Evolutionary conservation across 2,329 filamentous ascomycete species (phyloP).

Genomic region (Acrodontium crateriforme): DNA sequence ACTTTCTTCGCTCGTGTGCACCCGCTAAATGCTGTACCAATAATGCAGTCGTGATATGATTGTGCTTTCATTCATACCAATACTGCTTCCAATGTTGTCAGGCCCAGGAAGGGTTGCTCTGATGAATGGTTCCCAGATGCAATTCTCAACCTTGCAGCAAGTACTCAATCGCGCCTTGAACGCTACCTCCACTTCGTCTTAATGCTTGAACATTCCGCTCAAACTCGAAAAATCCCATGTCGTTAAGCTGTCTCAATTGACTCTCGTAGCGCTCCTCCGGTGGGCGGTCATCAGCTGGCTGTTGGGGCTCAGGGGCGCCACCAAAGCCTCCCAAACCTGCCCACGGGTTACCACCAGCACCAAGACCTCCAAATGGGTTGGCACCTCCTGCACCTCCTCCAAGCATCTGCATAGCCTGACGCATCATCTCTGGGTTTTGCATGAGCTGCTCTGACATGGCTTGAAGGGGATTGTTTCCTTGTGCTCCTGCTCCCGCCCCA

Average conservation of each 20-base stretch:
- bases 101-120: no score
- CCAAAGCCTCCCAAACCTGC: constrained; percentile 24
- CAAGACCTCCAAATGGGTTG: constrained; percentile 10
- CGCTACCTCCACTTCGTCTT: constrained; percentile 77
- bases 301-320: constrained; percentile 27
- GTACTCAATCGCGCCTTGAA: constrained; percentile 79
- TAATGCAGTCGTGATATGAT: no score
- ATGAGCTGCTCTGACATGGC: constrained; percentile 34
- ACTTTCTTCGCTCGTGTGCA: no score
- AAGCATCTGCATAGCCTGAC: constrained; percentile 41
- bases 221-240: constrained; percentile 98
- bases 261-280: constrained; percentile 88
- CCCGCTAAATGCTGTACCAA: no score
- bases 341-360: constrained; percentile 30
- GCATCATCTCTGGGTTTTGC: constrained; percentile 45
- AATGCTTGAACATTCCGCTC: constrained; percentile 83
- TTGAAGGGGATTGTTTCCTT: constrained; percentile 35
- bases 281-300: constrained; percentile 67
- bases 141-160: no score
- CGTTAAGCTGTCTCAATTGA: constrained; percentile 84
- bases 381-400: constrained; percentile 20
- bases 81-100: no score
- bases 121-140: no score
- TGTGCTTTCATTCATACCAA: no score
- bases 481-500: constrained; percentile 9